Evolutionary conservation across 2,329 filamentous ascomycete species (phyloP).

Genomic region (Dactylellina haptotyla): DNA sequence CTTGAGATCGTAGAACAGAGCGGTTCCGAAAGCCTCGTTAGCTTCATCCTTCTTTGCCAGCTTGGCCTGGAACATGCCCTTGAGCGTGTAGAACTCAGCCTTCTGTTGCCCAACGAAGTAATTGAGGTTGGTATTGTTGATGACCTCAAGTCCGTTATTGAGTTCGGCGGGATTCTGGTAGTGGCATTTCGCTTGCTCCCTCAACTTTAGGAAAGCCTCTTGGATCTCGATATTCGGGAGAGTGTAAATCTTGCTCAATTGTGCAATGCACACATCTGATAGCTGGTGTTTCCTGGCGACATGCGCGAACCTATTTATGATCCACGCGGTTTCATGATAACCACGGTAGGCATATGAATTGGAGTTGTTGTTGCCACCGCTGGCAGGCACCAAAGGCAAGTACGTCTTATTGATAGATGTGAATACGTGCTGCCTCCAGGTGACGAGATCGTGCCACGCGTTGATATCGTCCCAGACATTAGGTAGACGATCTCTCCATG

Average conservation of each 20-base stretch:
- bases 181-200: slow-evolving; percentile 99
- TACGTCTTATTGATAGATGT: slow-evolving; percentile 96
- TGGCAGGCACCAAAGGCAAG: slow-evolving; percentile 80
- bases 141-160: slow-evolving; percentile 92
- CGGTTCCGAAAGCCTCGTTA: slow-evolving; percentile 92
- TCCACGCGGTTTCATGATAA: slow-evolving; percentile 99
- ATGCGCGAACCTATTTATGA: slow-evolving; percentile 98
- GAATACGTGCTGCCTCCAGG: slow-evolving; percentile 99
- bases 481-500: slow-evolving; percentile 93
- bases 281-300: slow-evolving; percentile 97
- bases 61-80: slow-evolving; percentile 99
- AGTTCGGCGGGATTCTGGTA: slow-evolving; percentile 96
- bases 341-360: slow-evolving; percentile 96
- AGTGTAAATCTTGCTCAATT: slow-evolving; percentile 97
- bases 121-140: slow-evolving; percentile 99
- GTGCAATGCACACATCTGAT: slow-evolving; percentile 95
- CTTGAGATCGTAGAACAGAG: slow-evolving; percentile 93
- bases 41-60: slow-evolving; percentile 89
- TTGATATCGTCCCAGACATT: slow-evolving; percentile 99
- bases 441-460: slow-evolving; percentile 99
- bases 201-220: slow-evolving; percentile 94
- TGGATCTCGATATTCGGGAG: slow-evolving; percentile 99
- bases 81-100: slow-evolving; percentile 98
- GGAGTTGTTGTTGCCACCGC: slow-evolving; percentile 69
- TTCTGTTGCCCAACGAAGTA: slow-evolving; percentile 97